phyloP scores from a whole-genome alignment of 164 flowering plant genomes.

The Macadamia tetraphylla region DNA sequence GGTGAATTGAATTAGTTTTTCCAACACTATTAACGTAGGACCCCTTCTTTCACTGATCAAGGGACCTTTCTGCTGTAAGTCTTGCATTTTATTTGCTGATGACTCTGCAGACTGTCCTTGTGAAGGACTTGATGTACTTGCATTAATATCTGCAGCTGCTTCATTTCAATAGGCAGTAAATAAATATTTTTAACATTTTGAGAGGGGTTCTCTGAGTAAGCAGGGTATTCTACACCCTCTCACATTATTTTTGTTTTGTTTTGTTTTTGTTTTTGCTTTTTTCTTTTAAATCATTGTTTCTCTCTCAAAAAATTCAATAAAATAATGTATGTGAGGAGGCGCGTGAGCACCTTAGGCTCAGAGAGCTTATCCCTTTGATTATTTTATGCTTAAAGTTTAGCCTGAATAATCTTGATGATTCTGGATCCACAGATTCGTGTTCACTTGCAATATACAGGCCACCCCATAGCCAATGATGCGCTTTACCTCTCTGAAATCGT shows the following conservation, averaged over 20 bases:
- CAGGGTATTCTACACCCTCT: too few species aligned
- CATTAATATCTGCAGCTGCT: neutral
- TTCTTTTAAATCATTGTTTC: too few species aligned
- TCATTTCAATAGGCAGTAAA: too few species aligned
- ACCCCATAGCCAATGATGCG: slow-evolving; percentile 89
- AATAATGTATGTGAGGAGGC: too few species aligned
- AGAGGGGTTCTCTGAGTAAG: too few species aligned
- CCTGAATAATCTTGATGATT: neutral
- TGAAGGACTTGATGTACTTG: neutral
- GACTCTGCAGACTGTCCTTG: neutral
- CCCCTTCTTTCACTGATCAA: neutral
- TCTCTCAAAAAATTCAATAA: too few species aligned
- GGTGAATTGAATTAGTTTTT: neutral
- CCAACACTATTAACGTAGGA: neutral
- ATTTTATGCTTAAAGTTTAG: too few species aligned
- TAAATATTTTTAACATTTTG: too few species aligned
- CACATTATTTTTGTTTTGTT: too few species aligned
- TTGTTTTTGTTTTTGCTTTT: too few species aligned
- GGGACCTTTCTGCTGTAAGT: neutral
- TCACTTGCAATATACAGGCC: slow-evolving; percentile 70
- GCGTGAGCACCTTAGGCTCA: too few species aligned
- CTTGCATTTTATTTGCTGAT: neutral
- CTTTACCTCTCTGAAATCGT: slow-evolving; percentile 57
- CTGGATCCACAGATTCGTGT: slow-evolving; percentile 60
- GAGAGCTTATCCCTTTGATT: too few species aligned